These are phyloP conservation scores for Sisymbrium irio DNA, from an alignment of 345 rosid species.

Conservation along the genomic window DNA sequence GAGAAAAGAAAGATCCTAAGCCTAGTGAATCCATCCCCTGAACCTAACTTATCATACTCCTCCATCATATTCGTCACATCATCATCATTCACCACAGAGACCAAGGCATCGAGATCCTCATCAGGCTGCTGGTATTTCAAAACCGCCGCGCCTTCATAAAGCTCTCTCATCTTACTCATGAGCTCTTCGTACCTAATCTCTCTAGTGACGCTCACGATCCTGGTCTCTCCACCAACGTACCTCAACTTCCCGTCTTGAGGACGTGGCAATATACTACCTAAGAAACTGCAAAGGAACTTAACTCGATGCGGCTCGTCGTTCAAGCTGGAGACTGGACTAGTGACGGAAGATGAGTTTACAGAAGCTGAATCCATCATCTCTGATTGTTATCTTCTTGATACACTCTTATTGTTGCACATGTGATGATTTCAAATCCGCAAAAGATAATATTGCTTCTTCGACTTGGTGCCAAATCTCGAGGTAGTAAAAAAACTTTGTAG, in stretches of 20 bases:
- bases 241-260: conserved; percentile 95
- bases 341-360: conserved; percentile 36
- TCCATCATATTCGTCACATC: conserved; percentile 98
- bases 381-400: conserved; percentile 21
- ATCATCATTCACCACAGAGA: conserved; percentile 91
- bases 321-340: conserved; percentile 46
- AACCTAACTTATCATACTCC: conserved; percentile 90
- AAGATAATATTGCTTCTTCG: conserved; percentile 8
- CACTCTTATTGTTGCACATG: conserved; percentile 55
- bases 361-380: conserved; percentile 59
- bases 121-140: conserved; percentile 97
- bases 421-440: conserved; percentile 33
- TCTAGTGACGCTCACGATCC: conserved; percentile 70
- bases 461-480: conserved; percentile 34
- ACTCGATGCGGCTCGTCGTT: conserved; percentile 71
- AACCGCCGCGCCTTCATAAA: conserved; percentile 68
- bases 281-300: conserved; percentile 87
- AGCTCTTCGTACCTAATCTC: conserved; percentile 74
- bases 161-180: conserved; percentile 83
- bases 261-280: conserved; percentile 88
- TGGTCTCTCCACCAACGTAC: conserved; percentile 94
- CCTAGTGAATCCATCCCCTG: conserved; percentile 88
- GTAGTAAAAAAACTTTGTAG: conserved; percentile 26
- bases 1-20: conserved; percentile 91
- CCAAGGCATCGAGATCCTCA: conserved; percentile 99